Conservation (phyloP, 2,329 filamentous ascomycete species). For the Pochonia chlamydosporia region DNA sequence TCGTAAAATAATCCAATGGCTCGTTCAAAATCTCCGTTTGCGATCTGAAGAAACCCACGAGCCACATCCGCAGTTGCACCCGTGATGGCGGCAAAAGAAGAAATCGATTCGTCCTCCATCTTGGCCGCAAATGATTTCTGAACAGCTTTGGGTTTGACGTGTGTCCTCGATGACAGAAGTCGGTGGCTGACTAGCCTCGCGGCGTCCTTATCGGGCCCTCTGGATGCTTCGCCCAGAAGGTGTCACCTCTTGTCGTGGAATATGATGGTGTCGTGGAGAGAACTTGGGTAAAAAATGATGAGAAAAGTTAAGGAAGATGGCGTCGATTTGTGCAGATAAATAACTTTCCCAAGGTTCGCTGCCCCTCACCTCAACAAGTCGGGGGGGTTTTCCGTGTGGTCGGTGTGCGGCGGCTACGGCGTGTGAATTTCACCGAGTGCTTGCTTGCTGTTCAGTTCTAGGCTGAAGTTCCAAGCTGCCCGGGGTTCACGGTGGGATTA, state of each 20-base stretch:
- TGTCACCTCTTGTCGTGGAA: neutral
- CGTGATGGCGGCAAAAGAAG: constrained; percentile 77
- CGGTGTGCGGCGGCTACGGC: neutral
- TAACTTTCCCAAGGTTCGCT: neutral
- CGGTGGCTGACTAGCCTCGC: neutral
- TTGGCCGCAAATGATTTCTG: neutral
- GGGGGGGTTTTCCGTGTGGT: neutral
- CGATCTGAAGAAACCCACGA: constrained; percentile 74
- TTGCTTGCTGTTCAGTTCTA: too few relatives aligned
- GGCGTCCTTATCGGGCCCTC: neutral
- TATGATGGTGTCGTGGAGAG: neutral
- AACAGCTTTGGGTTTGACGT: too few relatives aligned
- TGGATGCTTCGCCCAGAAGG: neutral
- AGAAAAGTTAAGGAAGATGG: too few relatives aligned
- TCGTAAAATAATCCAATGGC: constrained; percentile 89
- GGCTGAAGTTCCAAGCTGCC: too few relatives aligned
- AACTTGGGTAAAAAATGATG: too few relatives aligned
- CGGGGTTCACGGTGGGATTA: too few relatives aligned
- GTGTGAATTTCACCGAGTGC: too few relatives aligned
- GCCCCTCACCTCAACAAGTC: neutral
- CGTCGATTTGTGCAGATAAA: neutral
- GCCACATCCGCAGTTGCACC: constrained; percentile 68
- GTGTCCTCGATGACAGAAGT: neutral
- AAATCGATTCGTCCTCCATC: constrained; percentile 71
- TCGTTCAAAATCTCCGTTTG: constrained; percentile 77